These are phyloP conservation scores for Dendrocalamus latiflorus DNA, from an alignment of 202 grass and related monocot species.

Conservation along the genomic window DNA sequence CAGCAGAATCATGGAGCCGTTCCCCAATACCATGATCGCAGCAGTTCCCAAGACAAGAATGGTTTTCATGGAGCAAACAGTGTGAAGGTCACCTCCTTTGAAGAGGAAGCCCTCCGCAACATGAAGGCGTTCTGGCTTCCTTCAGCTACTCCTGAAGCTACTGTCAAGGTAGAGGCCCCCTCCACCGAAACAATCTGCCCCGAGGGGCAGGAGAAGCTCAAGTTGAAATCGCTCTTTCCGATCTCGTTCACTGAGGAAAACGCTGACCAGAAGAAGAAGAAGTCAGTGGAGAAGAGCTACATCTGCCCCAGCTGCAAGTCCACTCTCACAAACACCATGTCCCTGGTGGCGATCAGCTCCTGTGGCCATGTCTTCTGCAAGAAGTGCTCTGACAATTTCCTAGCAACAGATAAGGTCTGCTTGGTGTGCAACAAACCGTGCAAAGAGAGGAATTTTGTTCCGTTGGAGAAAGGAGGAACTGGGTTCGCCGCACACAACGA, in stretches of 20 bases:
- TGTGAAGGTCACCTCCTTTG: conserved; percentile 87
- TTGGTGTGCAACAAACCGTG: conserved; percentile 69
- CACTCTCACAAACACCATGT: conserved; percentile 81
- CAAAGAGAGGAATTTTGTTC: conserved; percentile 86
- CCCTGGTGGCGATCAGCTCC: conserved; percentile 61
- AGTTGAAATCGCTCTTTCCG: conserved; percentile 75
- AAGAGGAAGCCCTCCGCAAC: conserved; percentile 91
- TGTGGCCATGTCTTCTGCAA: conserved; percentile 98
- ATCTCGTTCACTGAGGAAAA: conserved; percentile 74
- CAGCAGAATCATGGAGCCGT: conserved; percentile 92
- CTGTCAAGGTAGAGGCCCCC: conserved; percentile 53
- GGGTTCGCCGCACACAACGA: conserved; percentile 76
- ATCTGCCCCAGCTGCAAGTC: conserved; percentile 96
- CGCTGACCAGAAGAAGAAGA: conserved; percentile 43
- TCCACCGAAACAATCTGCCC: conserved; percentile 75
- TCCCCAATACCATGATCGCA: conserved; percentile 65
- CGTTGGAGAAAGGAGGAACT: conserved; percentile 90
- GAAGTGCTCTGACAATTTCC: conserved; percentile 89
- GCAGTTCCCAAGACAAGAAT: conserved; percentile 53
- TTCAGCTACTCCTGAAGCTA: conserved; percentile 79
- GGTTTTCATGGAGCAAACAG: conserved; percentile 96
- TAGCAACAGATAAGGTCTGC: conserved; percentile 70
- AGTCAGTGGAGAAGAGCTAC: conserved; percentile 63
- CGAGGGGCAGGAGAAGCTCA: conserved; percentile 89
- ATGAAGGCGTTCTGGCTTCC: conserved; percentile 99